Evolutionary conservation across 1,284 basidiomycete genomes (phyloP).

Genomic region (Kwoniella shivajii): DNA sequence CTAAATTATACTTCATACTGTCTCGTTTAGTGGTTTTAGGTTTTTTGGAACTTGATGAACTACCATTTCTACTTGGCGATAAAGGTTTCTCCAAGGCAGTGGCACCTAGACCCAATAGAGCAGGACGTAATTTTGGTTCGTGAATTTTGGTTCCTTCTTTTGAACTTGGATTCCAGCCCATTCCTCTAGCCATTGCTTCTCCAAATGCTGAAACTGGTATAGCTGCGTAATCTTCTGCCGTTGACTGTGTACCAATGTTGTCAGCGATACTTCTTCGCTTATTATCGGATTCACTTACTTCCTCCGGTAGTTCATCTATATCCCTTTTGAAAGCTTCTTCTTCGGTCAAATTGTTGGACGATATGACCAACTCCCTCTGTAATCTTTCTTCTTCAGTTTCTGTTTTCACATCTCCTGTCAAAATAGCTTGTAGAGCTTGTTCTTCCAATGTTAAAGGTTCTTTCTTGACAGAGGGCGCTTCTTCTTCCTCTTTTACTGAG

Average conservation of each 20-base stretch:
- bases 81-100: constrained; percentile 60
- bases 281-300: constrained; percentile 34
- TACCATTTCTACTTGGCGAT: constrained; percentile 29
- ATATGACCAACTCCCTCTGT: constrained; percentile 57
- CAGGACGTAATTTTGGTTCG: constrained; percentile 75
- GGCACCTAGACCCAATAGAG: constrained; percentile 85
- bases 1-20: constrained; percentile 45
- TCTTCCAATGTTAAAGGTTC: constrained; percentile 42
- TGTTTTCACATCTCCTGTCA: constrained; percentile 47
- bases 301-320: constrained; percentile 72
- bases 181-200: constrained; percentile 87
- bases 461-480: constrained; percentile 16
- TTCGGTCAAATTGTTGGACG: constrained; percentile 64
- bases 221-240: constrained; percentile 82
- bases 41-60: constrained; percentile 22
- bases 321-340: constrained; percentile 79
- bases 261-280: neutral
- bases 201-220: constrained; percentile 93
- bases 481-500: neutral
- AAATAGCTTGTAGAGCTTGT: constrained; percentile 44
- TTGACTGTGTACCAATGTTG: constrained; percentile 55
- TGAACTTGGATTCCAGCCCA: constrained; percentile 73
- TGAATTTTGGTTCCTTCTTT: constrained; percentile 79
- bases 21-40: constrained; percentile 37
- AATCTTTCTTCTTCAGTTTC: constrained; percentile 48